A percentile compares a stretch with the other conserved stretches of the same genome.
phyloP scores from a whole-genome alignment of 1,284 basidiomycete genomes.

The Ceratobasidium sp. region DNA sequence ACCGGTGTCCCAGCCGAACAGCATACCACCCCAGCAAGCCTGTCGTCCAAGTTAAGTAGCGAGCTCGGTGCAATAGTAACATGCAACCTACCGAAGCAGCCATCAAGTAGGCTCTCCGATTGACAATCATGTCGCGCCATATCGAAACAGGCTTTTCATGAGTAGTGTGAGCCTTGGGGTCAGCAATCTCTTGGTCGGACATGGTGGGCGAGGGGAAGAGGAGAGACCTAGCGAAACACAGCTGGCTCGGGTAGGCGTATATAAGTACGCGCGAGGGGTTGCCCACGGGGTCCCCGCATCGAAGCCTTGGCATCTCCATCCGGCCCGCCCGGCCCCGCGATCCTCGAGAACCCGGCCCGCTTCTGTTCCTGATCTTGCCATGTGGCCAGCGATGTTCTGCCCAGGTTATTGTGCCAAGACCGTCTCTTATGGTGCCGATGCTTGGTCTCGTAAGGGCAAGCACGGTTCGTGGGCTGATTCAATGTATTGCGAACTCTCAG shows the following conservation, averaged over 20 bases:
- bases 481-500: too few relatives aligned
- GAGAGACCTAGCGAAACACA: background rate
- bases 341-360: background rate
- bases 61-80: too few relatives aligned
- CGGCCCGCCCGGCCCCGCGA: background rate
- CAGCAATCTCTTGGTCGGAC: constrained; percentile 34
- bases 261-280: background rate
- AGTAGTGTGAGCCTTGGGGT: constrained; percentile 37
- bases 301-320: background rate
- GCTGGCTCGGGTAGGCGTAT: background rate
- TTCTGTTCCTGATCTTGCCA: constrained; percentile 6
- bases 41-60: background rate
- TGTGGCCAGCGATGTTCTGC: background rate
- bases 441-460: background rate
- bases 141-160: constrained; percentile 43
- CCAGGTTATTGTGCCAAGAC: background rate
- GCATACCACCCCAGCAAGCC: constrained; percentile 50
- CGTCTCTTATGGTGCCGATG: background rate
- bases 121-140: constrained; percentile 43
- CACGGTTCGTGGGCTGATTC: too few relatives aligned
- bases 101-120: constrained; percentile 44
- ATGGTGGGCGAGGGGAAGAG: constrained; percentile 4
- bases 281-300: constrained; percentile 33
- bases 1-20: constrained; percentile 50
- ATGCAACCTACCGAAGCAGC: constrained; percentile 20